These are phyloP conservation scores for Ilyonectria mors-panacis DNA, from an alignment of 2,329 filamentous ascomycete genomes.

Conservation along the genomic window DNA sequence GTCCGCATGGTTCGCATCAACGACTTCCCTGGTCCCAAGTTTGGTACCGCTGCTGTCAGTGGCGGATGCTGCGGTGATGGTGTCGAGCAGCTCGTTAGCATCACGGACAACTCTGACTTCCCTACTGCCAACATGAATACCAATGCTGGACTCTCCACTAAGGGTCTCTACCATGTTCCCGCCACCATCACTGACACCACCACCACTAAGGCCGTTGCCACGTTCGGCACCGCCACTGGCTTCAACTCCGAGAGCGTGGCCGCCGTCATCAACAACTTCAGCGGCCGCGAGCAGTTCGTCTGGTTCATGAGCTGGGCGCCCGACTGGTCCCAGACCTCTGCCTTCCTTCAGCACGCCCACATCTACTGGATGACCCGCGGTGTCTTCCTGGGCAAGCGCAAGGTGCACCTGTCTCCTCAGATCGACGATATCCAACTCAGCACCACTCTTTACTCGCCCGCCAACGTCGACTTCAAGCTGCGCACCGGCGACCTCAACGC, in stretches of 20 bases:
- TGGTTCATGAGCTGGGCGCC: conserved; percentile 39
- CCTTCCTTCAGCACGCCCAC: conserved; percentile 36
- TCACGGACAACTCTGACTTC: conserved; percentile 31
- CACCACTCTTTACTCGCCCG: conserved; percentile 34
- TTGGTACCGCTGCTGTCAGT: conserved; percentile 24
- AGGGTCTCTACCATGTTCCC: conserved; percentile 34
- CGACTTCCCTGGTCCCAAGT: conserved; percentile 35
- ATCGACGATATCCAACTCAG: conserved; percentile 35
- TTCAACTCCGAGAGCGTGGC: conserved; percentile 32
- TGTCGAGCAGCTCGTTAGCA: conserved; percentile 32
- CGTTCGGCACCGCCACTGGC: conserved; percentile 30
- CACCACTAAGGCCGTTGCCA: conserved; percentile 32
- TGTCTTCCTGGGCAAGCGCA: conserved; percentile 38
- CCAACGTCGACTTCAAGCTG: conserved; percentile 33
- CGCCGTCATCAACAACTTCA: conserved; percentile 35
- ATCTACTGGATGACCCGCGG: conserved; percentile 40
- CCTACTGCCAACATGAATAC: conserved; percentile 35
- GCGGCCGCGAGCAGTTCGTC: conserved; percentile 39
- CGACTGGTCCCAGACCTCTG: conserved; percentile 37
- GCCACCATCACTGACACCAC: conserved; percentile 30
- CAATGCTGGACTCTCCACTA: conserved; percentile 31
- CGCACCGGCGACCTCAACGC: conserved; percentile 34
- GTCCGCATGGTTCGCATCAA: conserved; percentile 38
- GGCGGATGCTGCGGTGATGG: conserved; percentile 15
- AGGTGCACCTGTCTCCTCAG: conserved; percentile 33